phyloP scores from a whole-genome alignment of 306 rosid species.

The Quillaja saponaria region DNA sequence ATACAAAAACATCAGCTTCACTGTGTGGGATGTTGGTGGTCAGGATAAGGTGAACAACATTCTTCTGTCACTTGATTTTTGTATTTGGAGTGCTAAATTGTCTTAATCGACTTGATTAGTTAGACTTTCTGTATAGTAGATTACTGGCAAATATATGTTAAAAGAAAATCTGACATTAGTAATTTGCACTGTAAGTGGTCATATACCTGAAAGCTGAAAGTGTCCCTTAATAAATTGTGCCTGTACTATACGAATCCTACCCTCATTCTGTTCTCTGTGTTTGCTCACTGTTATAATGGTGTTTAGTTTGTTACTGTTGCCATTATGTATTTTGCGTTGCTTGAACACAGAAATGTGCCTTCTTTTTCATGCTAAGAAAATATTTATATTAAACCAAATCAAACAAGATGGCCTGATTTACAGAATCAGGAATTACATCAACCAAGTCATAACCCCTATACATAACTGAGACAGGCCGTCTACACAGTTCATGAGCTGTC shows the following conservation, averaged over 20 bases:
- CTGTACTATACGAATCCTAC: background rate
- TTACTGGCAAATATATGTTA: background rate
- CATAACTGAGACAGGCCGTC: no score
- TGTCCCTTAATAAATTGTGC: background rate
- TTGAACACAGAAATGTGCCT: no score
- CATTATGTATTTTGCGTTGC: no score
- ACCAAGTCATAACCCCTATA: no score
- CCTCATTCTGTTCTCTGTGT: background rate
- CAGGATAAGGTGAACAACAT: conserved; percentile 47
- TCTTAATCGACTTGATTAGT: conserved; percentile 2
- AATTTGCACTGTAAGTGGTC: background rate
- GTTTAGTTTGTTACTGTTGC: no score
- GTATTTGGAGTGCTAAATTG: background rate
- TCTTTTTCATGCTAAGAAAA: no score
- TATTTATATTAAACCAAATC: no score
- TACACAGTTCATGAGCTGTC: no score
- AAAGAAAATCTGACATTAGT: background rate
- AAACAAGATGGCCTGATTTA: no score
- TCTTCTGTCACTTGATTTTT: background rate
- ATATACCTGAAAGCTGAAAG: background rate
- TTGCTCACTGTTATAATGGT: background rate
- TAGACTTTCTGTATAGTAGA: background rate
- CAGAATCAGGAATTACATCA: no score
- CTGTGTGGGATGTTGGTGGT: conserved; percentile 66
- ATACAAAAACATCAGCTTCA: conserved; percentile 58